Evolutionary conservation across 2,329 filamentous ascomycete species (phyloP).

Genomic region (Dothiorella sarmentorum): DNA sequence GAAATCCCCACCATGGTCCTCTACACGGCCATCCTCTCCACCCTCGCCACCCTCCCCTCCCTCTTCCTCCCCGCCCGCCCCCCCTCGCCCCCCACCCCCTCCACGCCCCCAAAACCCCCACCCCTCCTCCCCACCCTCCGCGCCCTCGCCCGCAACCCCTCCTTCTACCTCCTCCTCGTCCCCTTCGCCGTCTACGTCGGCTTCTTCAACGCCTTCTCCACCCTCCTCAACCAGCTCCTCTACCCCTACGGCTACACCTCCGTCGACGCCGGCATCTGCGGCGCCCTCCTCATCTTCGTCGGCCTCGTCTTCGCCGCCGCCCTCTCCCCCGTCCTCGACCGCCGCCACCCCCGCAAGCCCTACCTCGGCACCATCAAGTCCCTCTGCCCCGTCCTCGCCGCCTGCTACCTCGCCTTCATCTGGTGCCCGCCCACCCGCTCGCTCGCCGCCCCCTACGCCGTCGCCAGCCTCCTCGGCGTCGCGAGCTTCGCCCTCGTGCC

Average conservation of each 20-base stretch:
- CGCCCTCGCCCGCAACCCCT: conserved; percentile 51
- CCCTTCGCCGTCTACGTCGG: conserved; percentile 85
- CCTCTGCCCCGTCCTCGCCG: conserved; percentile 68
- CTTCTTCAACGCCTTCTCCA: conserved; percentile 89
- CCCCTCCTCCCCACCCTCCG: conserved; percentile 54
- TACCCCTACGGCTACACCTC: conserved; percentile 80
- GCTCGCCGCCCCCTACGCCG: conserved; percentile 67
- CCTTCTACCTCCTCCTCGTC: conserved; percentile 76
- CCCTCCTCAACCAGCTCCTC: conserved; percentile 86
- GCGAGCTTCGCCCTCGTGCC: conserved; percentile 77
- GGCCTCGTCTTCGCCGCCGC: conserved; percentile 76
- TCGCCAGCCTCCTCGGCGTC: conserved; percentile 75
- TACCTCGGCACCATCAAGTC: conserved; percentile 72
- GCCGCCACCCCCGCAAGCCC: conserved; percentile 62
- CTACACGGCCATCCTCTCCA: conserved; percentile 74
- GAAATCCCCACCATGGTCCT: conserved; percentile 80
- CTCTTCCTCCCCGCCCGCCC: conserved; percentile 68
- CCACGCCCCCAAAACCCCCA: conserved; percentile 54
- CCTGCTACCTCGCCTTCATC: conserved; percentile 73
- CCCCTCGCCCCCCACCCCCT: conserved; percentile 72
- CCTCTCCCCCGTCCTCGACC: conserved; percentile 77
- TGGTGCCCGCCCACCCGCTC: conserved; percentile 68
- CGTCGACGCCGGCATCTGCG: conserved; percentile 82
- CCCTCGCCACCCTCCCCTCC: conserved; percentile 66
- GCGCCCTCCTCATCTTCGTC: conserved; percentile 83